Conservation (phyloP, 805 yeast species). For the Crinitomyces ghanaensis region DNA sequence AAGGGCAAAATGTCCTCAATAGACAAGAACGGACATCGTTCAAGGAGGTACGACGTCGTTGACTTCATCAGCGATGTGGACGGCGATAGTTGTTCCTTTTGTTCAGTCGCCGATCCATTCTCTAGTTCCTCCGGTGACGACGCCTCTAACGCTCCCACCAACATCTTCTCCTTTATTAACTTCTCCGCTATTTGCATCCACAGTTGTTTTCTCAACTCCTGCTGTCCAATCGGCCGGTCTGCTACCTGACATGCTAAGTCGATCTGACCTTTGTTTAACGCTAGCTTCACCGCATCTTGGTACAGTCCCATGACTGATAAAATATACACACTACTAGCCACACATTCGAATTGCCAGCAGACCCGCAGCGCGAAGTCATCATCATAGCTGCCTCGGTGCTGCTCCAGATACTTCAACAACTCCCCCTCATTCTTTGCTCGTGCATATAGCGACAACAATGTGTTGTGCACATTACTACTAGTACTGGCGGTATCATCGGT, state of each 20-base stretch:
- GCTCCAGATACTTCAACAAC: conserved; percentile 40
- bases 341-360: conserved; percentile 48
- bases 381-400: conserved; percentile 38
- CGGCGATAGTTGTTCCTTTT: too few species aligned
- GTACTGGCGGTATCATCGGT: conserved; percentile 29
- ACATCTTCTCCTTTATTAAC: conserved; percentile 31
- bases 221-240: conserved; percentile 40
- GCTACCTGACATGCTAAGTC: conserved; percentile 50
- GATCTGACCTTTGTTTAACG: conserved; percentile 48
- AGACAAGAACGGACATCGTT: conserved; percentile 28
- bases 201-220: conserved; percentile 48
- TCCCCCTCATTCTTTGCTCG: conserved; percentile 34
- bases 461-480: conserved; percentile 52
- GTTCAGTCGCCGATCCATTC: too few species aligned
- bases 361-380: conserved; percentile 64
- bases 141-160: too few species aligned
- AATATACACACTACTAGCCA: conserved; percentile 61
- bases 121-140: too few species aligned
- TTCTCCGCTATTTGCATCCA: conserved; percentile 60
- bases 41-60: conserved; percentile 22
- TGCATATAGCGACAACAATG: conserved; percentile 56
- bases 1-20: conserved; percentile 76
- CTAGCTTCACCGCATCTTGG: conserved; percentile 72
- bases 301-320: conserved; percentile 54
- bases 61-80: conserved; percentile 19